Evolutionary conservation across 2,329 filamentous ascomycete genomes (phyloP), one percentile per base, ranked within the genome.

Genomic region (Penicillium sumatraense): DNA sequence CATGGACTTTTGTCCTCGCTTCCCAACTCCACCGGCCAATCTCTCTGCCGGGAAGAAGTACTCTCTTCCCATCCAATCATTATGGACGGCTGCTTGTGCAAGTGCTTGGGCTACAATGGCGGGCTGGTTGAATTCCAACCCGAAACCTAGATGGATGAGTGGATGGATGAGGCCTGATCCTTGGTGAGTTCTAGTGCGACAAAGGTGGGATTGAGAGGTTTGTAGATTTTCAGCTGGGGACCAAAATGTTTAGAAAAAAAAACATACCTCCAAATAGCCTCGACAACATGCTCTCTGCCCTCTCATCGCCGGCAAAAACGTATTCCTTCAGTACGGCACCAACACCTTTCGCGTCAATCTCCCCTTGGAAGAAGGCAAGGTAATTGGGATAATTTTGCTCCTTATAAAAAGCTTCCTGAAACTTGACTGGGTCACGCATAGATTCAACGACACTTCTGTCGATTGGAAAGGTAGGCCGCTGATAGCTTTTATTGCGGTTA

Each of bases 71-170:
- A 89, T 78, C 72, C 82, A 82, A 40, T 81, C 75, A 6, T 80
- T 75, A 67, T 96, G 90, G 1, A 91, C 84, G 7, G 88, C 85
- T 1, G 89, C 81, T 75, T 96, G 88, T 0, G 92, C 90, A 16
- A 96, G 83, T 1, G 80, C 91, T 74, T 93, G 85, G 5, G 91
- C 90, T 24, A 96, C 81, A 56, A 96, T 86, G 33, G 89, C 89
- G 2, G 90, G 90, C 68, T 96, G 91, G 9, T 82, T 72, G 77
- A 91, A 96, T 69, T 96, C 91, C 31, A 96, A 70, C 4, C 89
- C 92, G 68, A 91, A 96, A 46, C 91, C 89, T 18, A 96, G 81
- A 69, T 96, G 91, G 59, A 96, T 93, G 14, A 95, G 76, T 2
- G 91, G 91, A 67, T 96, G 91, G 2, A 92, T 64, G 59, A 93